Evolutionary conservation across 441 rosid genomes (phyloP).

Genomic region (Pelargonium cotyledonis): DNA sequence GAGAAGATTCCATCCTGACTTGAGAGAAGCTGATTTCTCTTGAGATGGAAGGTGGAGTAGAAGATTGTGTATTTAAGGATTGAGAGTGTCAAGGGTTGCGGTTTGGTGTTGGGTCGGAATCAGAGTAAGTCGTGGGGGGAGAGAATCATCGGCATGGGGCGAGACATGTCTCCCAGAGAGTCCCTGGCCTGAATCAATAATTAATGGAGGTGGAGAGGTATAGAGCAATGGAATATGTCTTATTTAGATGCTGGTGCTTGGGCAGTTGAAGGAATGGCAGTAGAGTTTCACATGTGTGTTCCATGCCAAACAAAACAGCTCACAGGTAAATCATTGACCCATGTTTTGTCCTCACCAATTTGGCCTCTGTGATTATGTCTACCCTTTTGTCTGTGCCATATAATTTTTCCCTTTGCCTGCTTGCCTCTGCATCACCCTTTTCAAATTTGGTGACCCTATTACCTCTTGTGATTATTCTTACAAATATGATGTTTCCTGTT

Average conservation of each 20-base stretch:
- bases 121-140: constrained; percentile 2
- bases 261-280: neutral
- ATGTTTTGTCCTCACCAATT: constrained; percentile 26
- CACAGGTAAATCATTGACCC: constrained; percentile 19
- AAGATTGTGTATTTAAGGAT: neutral
- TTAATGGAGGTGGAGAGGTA: neutral
- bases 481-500: too few relatives aligned
- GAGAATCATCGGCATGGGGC: constrained; percentile 2
- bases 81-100: neutral
- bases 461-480: neutral
- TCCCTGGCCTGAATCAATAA: neutral
- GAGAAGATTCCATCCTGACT: constrained; percentile 8
- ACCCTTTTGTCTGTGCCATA: neutral
- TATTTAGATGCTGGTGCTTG: neutral
- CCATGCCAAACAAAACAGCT: constrained; percentile 23
- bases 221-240: neutral
- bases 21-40: neutral
- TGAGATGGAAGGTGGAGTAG: neutral
- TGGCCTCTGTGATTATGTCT: neutral
- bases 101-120: neutral
- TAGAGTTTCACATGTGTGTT: constrained; percentile 23
- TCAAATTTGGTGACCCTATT: neutral
- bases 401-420: neutral
- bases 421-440: neutral
- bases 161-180: constrained; percentile 6